Evolutionary conservation across 768 basidiomycete genomes (phyloP).

Genomic region (Mycena vitilis): DNA sequence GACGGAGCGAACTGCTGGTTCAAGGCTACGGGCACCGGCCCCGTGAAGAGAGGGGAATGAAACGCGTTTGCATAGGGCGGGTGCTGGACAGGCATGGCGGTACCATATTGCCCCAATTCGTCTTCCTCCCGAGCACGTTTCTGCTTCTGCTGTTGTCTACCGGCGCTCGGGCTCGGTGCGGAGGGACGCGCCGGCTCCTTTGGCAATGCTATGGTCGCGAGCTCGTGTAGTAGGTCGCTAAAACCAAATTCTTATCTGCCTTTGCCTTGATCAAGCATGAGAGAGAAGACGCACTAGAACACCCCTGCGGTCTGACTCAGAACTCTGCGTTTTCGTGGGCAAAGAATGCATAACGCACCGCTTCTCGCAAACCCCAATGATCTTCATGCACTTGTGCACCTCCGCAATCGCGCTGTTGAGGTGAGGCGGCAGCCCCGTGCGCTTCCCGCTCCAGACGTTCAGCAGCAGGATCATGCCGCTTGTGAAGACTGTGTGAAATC

Average conservation of each 20-base stretch:
- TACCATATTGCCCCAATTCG: background rate
- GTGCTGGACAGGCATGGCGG: background rate
- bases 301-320: constrained; percentile 50
- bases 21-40: too few relatives aligned
- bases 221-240: background rate
- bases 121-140: background rate
- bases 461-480: constrained; percentile 68
- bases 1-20: too few relatives aligned
- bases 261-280: too few relatives aligned
- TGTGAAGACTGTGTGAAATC: constrained; percentile 50
- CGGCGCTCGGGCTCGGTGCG: too few relatives aligned
- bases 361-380: constrained; percentile 55
- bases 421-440: constrained; percentile 58
- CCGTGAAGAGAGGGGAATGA: background rate
- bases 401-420: constrained; percentile 66
- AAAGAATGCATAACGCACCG: constrained; percentile 43
- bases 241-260: background rate
- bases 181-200: background rate
- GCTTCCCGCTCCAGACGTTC: constrained; percentile 73
- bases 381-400: constrained; percentile 67
- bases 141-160: background rate
- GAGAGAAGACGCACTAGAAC: constrained; percentile 40
- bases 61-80: background rate
- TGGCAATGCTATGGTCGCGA: background rate
- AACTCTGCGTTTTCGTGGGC: too few relatives aligned